Evolutionary conservation across 2,329 filamentous ascomycete species (phyloP).

Genomic region (Trichoderma polysporum): DNA sequence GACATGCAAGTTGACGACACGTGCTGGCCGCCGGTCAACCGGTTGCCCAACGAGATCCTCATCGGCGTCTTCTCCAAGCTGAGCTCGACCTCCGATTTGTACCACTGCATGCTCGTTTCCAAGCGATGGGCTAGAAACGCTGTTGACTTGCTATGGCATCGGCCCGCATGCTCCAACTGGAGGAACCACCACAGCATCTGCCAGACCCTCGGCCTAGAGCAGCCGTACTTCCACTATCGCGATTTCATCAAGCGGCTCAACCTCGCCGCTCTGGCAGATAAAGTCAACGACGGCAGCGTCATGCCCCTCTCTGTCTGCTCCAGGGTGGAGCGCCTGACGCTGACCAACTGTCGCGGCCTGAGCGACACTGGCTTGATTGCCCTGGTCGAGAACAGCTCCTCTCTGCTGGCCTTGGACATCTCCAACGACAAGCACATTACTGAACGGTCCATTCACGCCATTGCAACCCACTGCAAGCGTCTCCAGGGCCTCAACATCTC

Average conservation of each 20-base stretch:
- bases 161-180: slow-evolving; percentile 88
- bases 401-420: slow-evolving; percentile 86
- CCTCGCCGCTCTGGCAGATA: slow-evolving; percentile 71
- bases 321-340: slow-evolving; percentile 84
- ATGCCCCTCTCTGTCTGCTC: slow-evolving; percentile 80
- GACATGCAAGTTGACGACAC: slow-evolving; percentile 70
- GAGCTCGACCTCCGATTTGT: slow-evolving; percentile 70
- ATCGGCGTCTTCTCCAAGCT: slow-evolving; percentile 90
- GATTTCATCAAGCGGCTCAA: slow-evolving; percentile 92
- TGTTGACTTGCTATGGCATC: slow-evolving; percentile 92
- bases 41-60: slow-evolving; percentile 89
- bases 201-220: slow-evolving; percentile 66
- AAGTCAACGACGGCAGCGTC: slow-evolving; percentile 86
- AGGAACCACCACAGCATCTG: slow-evolving; percentile 78
- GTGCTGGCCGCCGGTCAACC: slow-evolving; percentile 75
- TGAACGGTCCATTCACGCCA: slow-evolving; percentile 71
- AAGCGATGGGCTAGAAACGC: slow-evolving; percentile 90
- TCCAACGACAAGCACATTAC: slow-evolving; percentile 83
- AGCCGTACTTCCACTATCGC: slow-evolving; percentile 85
- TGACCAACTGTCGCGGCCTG: slow-evolving; percentile 84
- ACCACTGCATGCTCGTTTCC: slow-evolving; percentile 90
- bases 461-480: slow-evolving; percentile 78
- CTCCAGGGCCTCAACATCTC: slow-evolving; percentile 94
- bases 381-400: slow-evolving; percentile 74
- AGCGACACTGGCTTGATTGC: slow-evolving; percentile 81